These are phyloP conservation scores for Debaryomyces udenii DNA, from an alignment of 1,139 yeast genomes.

Conservation along the genomic window DNA sequence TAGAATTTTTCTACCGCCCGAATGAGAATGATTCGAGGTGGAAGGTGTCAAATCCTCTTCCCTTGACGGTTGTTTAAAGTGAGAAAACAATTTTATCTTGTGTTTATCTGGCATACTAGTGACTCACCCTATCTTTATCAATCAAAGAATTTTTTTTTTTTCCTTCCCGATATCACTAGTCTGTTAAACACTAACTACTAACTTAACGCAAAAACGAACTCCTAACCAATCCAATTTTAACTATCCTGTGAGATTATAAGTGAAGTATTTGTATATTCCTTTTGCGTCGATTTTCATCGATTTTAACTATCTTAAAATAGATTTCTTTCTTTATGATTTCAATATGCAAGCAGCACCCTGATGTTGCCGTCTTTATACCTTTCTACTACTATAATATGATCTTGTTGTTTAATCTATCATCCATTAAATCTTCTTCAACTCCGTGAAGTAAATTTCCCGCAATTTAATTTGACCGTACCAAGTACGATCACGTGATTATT, in stretches of 20 bases:
- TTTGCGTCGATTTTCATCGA: no score
- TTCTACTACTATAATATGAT: neutral
- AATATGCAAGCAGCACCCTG: neutral
- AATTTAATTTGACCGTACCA: slow-evolving; percentile 10
- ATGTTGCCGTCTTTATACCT: neutral
- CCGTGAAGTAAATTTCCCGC: slow-evolving; percentile 7
- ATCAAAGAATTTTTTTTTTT: no score
- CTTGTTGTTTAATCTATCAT: slow-evolving; percentile 1
- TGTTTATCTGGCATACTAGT: slow-evolving; percentile 51
- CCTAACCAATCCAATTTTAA: no score
- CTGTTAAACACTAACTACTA: no score
- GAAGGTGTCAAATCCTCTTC: slow-evolving; percentile 38
- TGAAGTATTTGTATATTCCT: no score
- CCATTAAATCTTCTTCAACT: slow-evolving; percentile 1
- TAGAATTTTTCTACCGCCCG: slow-evolving; percentile 32
- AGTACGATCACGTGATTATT: slow-evolving; percentile 5
- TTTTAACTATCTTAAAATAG: no score
- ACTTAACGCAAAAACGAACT: no score
- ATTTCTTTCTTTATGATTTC: neutral
- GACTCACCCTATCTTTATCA: no score
- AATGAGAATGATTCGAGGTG: slow-evolving; percentile 36
- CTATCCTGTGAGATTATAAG: no score
- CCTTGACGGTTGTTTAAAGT: slow-evolving; percentile 30
- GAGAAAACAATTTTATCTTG: slow-evolving; percentile 43
- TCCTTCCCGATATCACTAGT: no score